Percentiles rank a stretch among this genome's conserved stretches.
These are phyloP conservation scores for Rosa lucieae DNA, from an alignment of 306 rosid species.

Conservation along the genomic window DNA sequence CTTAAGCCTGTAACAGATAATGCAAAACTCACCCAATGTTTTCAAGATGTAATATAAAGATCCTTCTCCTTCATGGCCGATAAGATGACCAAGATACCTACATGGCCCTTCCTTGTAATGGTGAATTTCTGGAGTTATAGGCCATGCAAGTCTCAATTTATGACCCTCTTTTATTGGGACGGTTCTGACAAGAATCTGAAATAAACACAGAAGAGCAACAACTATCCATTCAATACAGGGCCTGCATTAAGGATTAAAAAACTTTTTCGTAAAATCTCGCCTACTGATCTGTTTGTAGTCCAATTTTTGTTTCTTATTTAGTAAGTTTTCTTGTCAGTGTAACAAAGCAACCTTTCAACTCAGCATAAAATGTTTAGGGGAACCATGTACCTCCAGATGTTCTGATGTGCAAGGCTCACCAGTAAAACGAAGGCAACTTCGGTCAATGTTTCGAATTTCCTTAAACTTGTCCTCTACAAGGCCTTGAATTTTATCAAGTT, in stretches of 20 bases:
- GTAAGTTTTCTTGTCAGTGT: neutral
- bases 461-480: slow-evolving; percentile 77
- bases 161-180: slow-evolving; percentile 91
- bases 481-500: slow-evolving; percentile 74
- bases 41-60: slow-evolving; percentile 85
- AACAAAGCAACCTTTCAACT: slow-evolving; percentile 15
- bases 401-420: slow-evolving; percentile 82
- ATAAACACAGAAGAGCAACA: slow-evolving; percentile 30
- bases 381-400: slow-evolving; percentile 68
- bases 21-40: slow-evolving; percentile 78
- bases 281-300: neutral
- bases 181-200: slow-evolving; percentile 79
- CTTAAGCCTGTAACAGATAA: slow-evolving; percentile 23
- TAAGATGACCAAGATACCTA: slow-evolving; percentile 94
- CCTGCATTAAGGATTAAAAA: neutral
- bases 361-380: slow-evolving; percentile 23
- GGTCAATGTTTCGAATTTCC: slow-evolving; percentile 61
- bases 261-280: neutral
- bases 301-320: neutral
- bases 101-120: slow-evolving; percentile 88
- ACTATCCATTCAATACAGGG: neutral
- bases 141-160: slow-evolving; percentile 78
- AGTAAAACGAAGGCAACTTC: slow-evolving; percentile 37
- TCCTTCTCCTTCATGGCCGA: slow-evolving; percentile 99
- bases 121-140: slow-evolving; percentile 81